Evolutionary conservation across 805 yeast genomes (phyloP), one percentile per base, ranked within the genome.

Genomic region (Schizosaccharomyces osmophilus): DNA sequence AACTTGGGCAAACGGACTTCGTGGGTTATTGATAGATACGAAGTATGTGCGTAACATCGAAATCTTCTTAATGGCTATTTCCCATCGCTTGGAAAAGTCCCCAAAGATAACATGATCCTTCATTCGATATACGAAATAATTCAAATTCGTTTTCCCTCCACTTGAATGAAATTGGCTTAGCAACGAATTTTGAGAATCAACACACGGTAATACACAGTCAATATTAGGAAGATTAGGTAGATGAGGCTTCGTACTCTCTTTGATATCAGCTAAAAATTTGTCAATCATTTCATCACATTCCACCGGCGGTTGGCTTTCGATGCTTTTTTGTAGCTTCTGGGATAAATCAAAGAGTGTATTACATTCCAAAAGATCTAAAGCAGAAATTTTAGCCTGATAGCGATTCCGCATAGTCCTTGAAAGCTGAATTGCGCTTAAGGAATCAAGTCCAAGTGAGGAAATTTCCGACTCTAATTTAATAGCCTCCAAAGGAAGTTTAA

Each of bases 1-100:
- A 13, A 63, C 24, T 26, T 66, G 68, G 19, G 64, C 65, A 62
- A 61, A 66, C 15, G 67, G 60, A 36, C 29, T 43, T 19, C 48
- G 48, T 2, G n/a, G 17, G 17, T 51, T 43, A 41, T 60, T 58
- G n/a, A 60, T 26, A 29, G 62, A 64, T 15, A 31, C 59, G 59
- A 66, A 66, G 3, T 63, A 66, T 4, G 64, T 63, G 13, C 68
- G 63, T 26, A 66, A 43, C 19, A 65, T 63, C 22, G 63, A 64
- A 41, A 61, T 62, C 29, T 61, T 48, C 5, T 19, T 5, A 36
- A 51, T 39, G 4, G 65, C 61, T 13, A 13, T n/a, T n/a, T 15
- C 24, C 64, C 64, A 64, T 5, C 64, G 61, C 2, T 43, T 32
- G 6, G 29, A 29, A 8, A 65, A 42, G 15, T 32, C 31, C 5